A percentile compares a stretch with the other conserved stretches of the same genome.
These are phyloP conservation scores for Claviceps sp. DNA, from an alignment of 2,329 filamentous ascomycete genomes.

Conservation along the genomic window DNA sequence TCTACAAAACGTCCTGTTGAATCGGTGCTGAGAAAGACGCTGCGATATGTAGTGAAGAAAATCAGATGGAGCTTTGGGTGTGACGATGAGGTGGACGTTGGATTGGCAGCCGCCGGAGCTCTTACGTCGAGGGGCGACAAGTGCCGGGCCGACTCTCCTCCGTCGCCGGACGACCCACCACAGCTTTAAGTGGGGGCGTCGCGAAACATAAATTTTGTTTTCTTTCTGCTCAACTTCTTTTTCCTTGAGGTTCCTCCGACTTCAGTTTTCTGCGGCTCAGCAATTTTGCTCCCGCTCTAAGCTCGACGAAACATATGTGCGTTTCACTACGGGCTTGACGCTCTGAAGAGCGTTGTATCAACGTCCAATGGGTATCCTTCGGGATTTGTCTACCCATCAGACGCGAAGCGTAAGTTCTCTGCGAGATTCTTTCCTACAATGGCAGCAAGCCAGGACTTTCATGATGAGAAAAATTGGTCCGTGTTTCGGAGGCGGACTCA, in stretches of 20 bases:
- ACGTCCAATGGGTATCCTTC: neutral
- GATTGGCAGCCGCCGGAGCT: slow-evolving; percentile 20
- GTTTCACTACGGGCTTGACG: too few species aligned
- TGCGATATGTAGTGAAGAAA: slow-evolving; percentile 1
- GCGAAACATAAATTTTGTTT: slow-evolving; percentile 2
- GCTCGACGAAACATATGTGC: neutral
- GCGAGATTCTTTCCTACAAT: neutral
- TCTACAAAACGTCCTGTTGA: neutral
- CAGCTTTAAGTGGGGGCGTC: neutral
- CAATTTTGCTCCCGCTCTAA: neutral
- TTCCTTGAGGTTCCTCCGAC: neutral
- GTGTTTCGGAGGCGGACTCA: slow-evolving; percentile 90
- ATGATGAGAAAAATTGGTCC: slow-evolving; percentile 85
- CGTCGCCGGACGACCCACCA: slow-evolving; percentile 1
- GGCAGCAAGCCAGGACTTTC: slow-evolving; percentile 5
- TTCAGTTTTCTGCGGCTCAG: neutral
- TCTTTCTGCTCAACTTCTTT: neutral
- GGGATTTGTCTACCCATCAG: neutral
- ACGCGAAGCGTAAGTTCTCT: slow-evolving; percentile 1
- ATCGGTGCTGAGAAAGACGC: neutral
- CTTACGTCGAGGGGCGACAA: slow-evolving; percentile 21
- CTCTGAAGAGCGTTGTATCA: neutral
- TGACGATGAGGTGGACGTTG: neutral
- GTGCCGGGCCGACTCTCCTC: slow-evolving; percentile 12
- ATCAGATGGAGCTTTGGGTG: neutral